Evolutionary conservation across 1,284 basidiomycete genomes (phyloP).

Genomic region (Ganoderma resinaceum): DNA sequence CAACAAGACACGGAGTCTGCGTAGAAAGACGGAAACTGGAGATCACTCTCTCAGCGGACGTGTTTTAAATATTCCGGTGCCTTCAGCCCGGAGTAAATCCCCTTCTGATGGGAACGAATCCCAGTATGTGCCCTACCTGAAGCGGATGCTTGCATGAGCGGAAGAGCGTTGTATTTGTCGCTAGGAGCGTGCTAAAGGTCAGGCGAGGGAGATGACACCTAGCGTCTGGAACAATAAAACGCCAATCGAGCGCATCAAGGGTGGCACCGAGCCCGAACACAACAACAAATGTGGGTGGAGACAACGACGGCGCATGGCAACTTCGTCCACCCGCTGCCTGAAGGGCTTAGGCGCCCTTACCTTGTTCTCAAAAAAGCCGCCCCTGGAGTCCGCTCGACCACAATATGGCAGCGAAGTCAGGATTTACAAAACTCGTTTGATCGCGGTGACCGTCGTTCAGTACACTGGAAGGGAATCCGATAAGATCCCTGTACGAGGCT

Average conservation of each 20-base stretch:
- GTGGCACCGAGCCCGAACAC: constrained; percentile 4
- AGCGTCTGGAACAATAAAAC: constrained; percentile 12
- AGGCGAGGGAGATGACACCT: neutral
- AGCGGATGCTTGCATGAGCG: constrained; percentile 9
- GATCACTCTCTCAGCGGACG: neutral
- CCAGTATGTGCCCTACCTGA: constrained; percentile 15
- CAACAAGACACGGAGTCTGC: constrained; percentile 9
- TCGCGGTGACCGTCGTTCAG: neutral
- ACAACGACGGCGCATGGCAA: constrained; percentile 8
- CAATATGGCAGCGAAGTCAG: neutral
- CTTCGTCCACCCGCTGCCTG: neutral
- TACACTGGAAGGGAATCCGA: neutral
- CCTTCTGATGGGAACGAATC: constrained; percentile 7
- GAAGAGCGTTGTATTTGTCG: constrained; percentile 16
- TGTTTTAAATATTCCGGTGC: constrained; percentile 11
- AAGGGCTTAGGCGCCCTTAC: neutral
- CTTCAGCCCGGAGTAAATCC: neutral
- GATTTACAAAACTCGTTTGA: neutral
- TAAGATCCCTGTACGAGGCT: neutral
- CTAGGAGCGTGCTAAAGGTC: constrained; percentile 11
- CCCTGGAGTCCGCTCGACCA: neutral
- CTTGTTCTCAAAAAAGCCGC: neutral
- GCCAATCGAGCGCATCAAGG: neutral
- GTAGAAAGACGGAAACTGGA: neutral
- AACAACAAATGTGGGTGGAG: constrained; percentile 10